Evolutionary conservation across 495 filamentous ascomycete genomes (phyloP).

Genomic region (Daldinia bambusicola): DNA sequence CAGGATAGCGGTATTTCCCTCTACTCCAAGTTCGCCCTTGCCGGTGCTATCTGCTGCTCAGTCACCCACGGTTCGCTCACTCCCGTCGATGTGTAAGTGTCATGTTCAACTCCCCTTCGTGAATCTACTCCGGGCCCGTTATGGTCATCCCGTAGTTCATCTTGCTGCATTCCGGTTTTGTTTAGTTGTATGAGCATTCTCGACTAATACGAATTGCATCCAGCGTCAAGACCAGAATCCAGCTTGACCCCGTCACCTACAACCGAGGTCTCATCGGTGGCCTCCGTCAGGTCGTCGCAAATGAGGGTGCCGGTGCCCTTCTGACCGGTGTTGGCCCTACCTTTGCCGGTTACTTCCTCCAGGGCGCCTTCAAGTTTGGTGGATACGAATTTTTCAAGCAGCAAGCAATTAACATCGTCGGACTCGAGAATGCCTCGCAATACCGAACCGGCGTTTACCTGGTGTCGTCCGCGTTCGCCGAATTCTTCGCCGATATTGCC

Average conservation of each 20-base stretch:
- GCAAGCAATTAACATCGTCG: conserved; percentile 84
- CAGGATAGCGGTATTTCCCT: conserved; percentile 64
- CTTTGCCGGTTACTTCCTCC: conserved; percentile 91
- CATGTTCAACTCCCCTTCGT: background rate
- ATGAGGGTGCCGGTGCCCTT: conserved; percentile 88
- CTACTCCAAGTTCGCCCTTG: conserved; percentile 89
- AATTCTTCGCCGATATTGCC: conserved; percentile 95
- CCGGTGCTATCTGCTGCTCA: conserved; percentile 92
- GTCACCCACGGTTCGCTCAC: conserved; percentile 93
- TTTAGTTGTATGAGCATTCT: conserved; percentile 11
- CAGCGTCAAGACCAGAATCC: conserved; percentile 95
- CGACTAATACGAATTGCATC: conserved; percentile 37
- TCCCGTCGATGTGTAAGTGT: conserved; percentile 94
- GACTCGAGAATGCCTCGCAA: conserved; percentile 80
- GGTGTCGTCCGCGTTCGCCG: conserved; percentile 81
- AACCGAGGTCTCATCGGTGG: conserved; percentile 90
- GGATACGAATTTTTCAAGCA: conserved; percentile 97
- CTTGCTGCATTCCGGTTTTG: background rate
- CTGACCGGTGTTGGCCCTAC: conserved; percentile 89
- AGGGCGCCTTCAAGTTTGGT: conserved; percentile 95
- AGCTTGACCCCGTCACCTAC: conserved; percentile 90
- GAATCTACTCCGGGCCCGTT: conserved; percentile 6
- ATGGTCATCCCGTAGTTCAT: background rate
- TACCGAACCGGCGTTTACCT: conserved; percentile 92
- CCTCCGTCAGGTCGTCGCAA: conserved; percentile 83